Percentiles rank a stretch among this genome's conserved stretches.
Conservation (phyloP, 2,329 filamentous ascomycete species). For the Nemania abortiva region DNA sequence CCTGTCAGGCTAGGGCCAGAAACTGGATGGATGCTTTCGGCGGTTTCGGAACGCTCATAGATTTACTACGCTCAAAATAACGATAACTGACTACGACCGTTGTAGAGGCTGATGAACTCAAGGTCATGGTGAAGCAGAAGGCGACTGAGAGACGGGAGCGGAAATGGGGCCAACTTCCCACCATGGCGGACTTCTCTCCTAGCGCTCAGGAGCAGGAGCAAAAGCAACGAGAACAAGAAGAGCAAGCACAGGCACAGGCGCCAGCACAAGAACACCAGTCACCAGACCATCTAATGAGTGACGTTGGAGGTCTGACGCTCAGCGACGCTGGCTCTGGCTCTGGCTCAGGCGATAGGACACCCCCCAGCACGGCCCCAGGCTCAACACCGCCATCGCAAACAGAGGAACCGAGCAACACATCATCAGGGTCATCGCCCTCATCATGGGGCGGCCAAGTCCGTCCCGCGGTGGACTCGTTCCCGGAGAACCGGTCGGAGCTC, state of each 20-base stretch:
- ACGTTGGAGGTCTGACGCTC: slow-evolving; percentile 1
- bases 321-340: slow-evolving; percentile 16
- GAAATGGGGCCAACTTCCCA: slow-evolving; percentile 57
- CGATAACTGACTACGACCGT: neutral
- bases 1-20: neutral
- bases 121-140: slow-evolving; percentile 68
- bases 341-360: neutral
- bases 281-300: slow-evolving; percentile 20
- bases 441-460: slow-evolving; percentile 2
- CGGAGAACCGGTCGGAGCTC: slow-evolving; percentile 38
- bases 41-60: neutral
- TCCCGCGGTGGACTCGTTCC: slow-evolving; percentile 19
- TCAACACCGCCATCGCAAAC: slow-evolving; percentile 6
- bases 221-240: neutral
- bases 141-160: slow-evolving; percentile 63
- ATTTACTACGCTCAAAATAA: neutral
- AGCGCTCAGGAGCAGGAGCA: slow-evolving; percentile 16
- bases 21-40: neutral
- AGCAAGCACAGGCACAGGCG: no score
- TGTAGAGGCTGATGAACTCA: slow-evolving; percentile 56
- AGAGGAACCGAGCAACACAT: neutral
- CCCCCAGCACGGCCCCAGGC: slow-evolving; percentile 11
- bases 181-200: slow-evolving; percentile 23
- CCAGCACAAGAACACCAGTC: neutral
- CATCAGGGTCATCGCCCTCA: slow-evolving; percentile 14